A percentile compares a stretch with the other conserved stretches of the same genome.
Evolutionary conservation across 2,329 filamentous ascomycete species (phyloP).

Genomic region (Alternaria angustiovoidea): DNA sequence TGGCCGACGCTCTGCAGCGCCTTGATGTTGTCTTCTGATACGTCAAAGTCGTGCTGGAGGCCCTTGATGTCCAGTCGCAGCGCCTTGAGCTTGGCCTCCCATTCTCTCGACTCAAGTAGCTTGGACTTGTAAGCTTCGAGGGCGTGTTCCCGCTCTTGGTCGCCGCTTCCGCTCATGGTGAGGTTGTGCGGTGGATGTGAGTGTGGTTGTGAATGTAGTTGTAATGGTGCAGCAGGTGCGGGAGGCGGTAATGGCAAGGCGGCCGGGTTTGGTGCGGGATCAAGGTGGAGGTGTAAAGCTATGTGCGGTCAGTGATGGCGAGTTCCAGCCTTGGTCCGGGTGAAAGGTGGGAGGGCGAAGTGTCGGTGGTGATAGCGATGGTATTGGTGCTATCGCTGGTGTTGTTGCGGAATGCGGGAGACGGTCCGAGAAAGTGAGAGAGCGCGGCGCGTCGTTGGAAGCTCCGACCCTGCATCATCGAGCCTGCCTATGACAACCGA

Average conservation of each 20-base stretch:
- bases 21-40: slow-evolving; percentile 99
- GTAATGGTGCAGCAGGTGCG: neutral
- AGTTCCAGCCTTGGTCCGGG: neutral
- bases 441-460: neutral
- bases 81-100: slow-evolving; percentile 96
- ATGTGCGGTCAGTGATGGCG: neutral
- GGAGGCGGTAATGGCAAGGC: slow-evolving; percentile 1
- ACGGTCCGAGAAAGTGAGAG: neutral
- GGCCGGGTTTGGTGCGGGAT: neutral
- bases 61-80: slow-evolving; percentile 96
- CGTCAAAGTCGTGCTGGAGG: slow-evolving; percentile 91
- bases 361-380: neutral
- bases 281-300: neutral
- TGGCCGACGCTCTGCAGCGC: slow-evolving; percentile 98
- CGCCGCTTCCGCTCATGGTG: slow-evolving; percentile 50
- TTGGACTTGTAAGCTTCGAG: slow-evolving; percentile 63
- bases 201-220: slow-evolving; percentile 4
- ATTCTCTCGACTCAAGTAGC: slow-evolving; percentile 91
- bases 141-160: slow-evolving; percentile 61
- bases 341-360: neutral
- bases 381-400: neutral
- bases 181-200: slow-evolving; percentile 9
- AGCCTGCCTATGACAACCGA: neutral
- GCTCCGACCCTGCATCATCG: neutral
- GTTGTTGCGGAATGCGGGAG: neutral